A percentile compares a stretch with the other conserved stretches of the same genome.
Evolutionary conservation across 257 asterid genomes (phyloP).

Genomic region (Dorcoceras hygrometricum): DNA sequence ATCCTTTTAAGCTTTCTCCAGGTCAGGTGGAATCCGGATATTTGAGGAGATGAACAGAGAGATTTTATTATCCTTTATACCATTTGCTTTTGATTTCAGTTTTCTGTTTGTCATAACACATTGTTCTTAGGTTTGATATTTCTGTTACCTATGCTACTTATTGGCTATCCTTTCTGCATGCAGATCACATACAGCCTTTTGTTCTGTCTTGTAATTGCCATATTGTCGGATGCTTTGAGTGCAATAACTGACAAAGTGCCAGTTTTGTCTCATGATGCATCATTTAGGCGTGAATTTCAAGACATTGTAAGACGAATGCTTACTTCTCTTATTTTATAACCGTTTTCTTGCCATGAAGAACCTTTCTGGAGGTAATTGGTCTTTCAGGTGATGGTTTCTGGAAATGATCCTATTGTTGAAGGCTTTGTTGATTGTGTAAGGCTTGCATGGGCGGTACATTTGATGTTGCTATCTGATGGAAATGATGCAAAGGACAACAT

Average conservation of each 20-base stretch:
- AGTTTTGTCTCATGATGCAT: conserved; percentile 65
- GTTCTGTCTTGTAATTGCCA: conserved; percentile 77
- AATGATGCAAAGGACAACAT: conserved; percentile 49
- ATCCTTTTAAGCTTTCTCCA: too few relatives aligned
- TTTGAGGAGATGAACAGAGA: not conserved
- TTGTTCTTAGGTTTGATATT: conserved; percentile 1
- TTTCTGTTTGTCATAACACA: not conserved
- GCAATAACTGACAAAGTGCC: conserved; percentile 57
- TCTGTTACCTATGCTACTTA: conserved; percentile 12
- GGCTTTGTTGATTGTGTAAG: conserved; percentile 86
- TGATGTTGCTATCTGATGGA: conserved; percentile 74
- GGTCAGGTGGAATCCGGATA: not conserved
- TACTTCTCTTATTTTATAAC: conserved; percentile 15
- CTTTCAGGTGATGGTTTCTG: conserved; percentile 72
- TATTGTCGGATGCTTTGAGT: conserved; percentile 90
- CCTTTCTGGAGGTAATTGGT: conserved; percentile 23
- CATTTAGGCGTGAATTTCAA: conserved; percentile 78
- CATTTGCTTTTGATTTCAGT: conserved; percentile 1
- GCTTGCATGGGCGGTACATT: conserved; percentile 91
- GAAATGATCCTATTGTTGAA: conserved; percentile 68
- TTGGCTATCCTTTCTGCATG: conserved; percentile 30
- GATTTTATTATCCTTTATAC: not conserved
- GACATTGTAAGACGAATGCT: conserved; percentile 65
- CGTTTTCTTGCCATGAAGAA: conserved; percentile 20
- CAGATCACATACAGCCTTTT: conserved; percentile 90